Evolutionary conservation across 306 rosid species (phyloP).

Genomic region (Arachis hypogaea): DNA sequence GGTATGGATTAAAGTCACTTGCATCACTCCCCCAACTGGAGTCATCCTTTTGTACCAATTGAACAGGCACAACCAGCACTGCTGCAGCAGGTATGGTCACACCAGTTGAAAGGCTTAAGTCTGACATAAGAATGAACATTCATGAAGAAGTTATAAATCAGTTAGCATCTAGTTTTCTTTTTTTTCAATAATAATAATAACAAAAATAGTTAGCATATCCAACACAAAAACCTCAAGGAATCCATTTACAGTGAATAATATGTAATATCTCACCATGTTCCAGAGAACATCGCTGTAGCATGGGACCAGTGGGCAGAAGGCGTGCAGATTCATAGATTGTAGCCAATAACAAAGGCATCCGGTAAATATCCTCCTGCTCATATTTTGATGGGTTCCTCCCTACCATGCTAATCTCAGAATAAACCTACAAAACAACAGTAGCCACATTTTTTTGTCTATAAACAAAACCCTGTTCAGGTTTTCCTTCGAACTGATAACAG

Average conservation of each 20-base stretch:
- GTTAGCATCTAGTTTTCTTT: neutral
- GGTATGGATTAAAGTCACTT: constrained; percentile 68
- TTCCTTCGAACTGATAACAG: neutral
- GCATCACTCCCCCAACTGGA: constrained; percentile 78
- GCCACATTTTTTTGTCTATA: neutral
- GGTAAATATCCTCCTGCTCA: constrained; percentile 54
- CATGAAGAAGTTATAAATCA: constrained; percentile 22
- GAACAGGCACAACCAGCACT: constrained; percentile 67
- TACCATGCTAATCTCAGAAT: constrained; percentile 55
- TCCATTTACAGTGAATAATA: constrained; percentile 10
- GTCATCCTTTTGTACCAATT: constrained; percentile 70
- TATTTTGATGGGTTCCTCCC: constrained; percentile 47
- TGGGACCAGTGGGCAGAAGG: constrained; percentile 65
- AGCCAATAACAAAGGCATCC: constrained; percentile 75
- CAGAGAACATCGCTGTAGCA: constrained; percentile 83
- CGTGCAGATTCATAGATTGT: constrained; percentile 81
- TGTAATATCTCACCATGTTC: constrained; percentile 58
- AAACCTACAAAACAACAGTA: constrained; percentile 54
- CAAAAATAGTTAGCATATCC: neutral
- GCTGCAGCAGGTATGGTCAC: constrained; percentile 75
- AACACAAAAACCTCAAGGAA: constrained; percentile 11
- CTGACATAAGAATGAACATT: constrained; percentile 43
- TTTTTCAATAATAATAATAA: too few species aligned
- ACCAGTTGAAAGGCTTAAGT: constrained; percentile 63
- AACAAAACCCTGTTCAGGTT: neutral